Percentiles rank a stretch among this genome's conserved stretches.
These are phyloP conservation scores for Chaetomiaceae sp. DNA, from an alignment of 2,329 filamentous ascomycete genomes.

Conservation along the genomic window DNA sequence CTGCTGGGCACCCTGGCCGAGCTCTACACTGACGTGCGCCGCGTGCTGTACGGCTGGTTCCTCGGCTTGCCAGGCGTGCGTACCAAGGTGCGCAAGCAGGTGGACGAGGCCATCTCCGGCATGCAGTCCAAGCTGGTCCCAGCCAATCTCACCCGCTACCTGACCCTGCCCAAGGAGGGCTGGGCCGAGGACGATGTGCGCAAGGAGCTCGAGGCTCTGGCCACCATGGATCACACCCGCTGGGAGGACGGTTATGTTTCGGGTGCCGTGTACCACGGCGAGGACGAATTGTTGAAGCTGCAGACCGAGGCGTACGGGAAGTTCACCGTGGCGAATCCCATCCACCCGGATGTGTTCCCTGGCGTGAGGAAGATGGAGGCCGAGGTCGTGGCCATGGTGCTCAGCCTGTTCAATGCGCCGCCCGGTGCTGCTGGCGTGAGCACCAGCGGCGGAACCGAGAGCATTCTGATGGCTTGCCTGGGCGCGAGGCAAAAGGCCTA, in stretches of 20 bases:
- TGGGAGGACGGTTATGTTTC: slow-evolving; percentile 97
- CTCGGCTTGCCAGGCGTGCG: slow-evolving; percentile 82
- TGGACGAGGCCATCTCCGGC: slow-evolving; percentile 73
- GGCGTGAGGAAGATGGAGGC: slow-evolving; percentile 99
- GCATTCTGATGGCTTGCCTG: slow-evolving; percentile 92
- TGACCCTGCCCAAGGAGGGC: slow-evolving; percentile 75
- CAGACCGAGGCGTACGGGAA: slow-evolving; percentile 91
- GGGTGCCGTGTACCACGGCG: slow-evolving; percentile 94
- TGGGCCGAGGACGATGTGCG: slow-evolving; percentile 74
- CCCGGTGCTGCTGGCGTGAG: slow-evolving; percentile 80
- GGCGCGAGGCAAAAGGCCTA: slow-evolving; percentile 86
- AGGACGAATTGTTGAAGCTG: slow-evolving; percentile 71
- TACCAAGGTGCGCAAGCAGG: slow-evolving; percentile 76
- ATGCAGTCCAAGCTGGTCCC: slow-evolving; percentile 80
- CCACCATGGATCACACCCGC: slow-evolving; percentile 83
- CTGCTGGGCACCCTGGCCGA: slow-evolving; percentile 72
- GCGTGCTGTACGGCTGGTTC: slow-evolving; percentile 78
- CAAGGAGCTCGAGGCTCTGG: slow-evolving; percentile 72
- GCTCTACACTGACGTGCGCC: slow-evolving; percentile 65
- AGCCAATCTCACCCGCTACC: slow-evolving; percentile 64
- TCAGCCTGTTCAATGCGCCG: slow-evolving; percentile 84
- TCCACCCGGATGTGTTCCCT: slow-evolving; percentile 97
- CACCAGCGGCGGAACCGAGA: slow-evolving; percentile 91
- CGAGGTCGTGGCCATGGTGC: slow-evolving; percentile 92
- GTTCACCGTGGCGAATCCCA: slow-evolving; percentile 93